Evolutionary conservation across 2,329 filamentous ascomycete species (phyloP).

Genomic region (Colletotrichum sp.): DNA sequence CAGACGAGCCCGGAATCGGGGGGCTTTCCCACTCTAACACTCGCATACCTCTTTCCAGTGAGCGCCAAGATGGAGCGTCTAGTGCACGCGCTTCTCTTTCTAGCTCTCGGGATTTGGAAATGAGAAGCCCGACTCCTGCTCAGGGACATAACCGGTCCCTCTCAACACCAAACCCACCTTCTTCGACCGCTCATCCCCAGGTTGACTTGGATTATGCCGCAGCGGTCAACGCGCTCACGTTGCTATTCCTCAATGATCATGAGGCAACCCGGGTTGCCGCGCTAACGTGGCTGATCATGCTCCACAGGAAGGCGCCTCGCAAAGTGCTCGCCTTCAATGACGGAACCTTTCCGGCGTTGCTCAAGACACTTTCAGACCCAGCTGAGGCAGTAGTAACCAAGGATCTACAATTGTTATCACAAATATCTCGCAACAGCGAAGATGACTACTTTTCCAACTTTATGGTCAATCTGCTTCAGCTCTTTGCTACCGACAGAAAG

Average conservation of each 20-base stretch:
- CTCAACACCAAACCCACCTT: constrained; percentile 49
- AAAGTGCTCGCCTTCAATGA: constrained; percentile 97
- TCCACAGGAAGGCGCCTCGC: constrained; percentile 91
- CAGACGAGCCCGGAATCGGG: constrained; percentile 65
- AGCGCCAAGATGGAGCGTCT: constrained; percentile 50
- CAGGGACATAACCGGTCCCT: constrained; percentile 46
- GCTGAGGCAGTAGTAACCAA: constrained; percentile 95
- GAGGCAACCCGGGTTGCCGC: constrained; percentile 95
- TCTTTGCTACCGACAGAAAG: constrained; percentile 93
- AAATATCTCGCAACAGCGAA: constrained; percentile 95
- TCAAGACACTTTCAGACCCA: constrained; percentile 95
- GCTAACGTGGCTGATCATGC: constrained; percentile 95
- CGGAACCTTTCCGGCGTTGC: constrained; percentile 91
- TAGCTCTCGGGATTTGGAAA: constrained; percentile 58
- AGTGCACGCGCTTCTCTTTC: constrained; percentile 58
- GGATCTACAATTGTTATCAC: constrained; percentile 89
- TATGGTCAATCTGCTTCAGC: constrained; percentile 94
- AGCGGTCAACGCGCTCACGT: constrained; percentile 88
- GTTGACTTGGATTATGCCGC: constrained; percentile 93
- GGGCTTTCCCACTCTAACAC: constrained; percentile 39
- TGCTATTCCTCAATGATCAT: constrained; percentile 95
- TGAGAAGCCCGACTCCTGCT: constrained; percentile 55
- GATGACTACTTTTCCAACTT: constrained; percentile 98
- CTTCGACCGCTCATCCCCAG: constrained; percentile 46
- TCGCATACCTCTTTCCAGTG: constrained; percentile 47